phyloP scores from a whole-genome alignment of 805 yeast genomes.

The Metschnikowia similis region DNA sequence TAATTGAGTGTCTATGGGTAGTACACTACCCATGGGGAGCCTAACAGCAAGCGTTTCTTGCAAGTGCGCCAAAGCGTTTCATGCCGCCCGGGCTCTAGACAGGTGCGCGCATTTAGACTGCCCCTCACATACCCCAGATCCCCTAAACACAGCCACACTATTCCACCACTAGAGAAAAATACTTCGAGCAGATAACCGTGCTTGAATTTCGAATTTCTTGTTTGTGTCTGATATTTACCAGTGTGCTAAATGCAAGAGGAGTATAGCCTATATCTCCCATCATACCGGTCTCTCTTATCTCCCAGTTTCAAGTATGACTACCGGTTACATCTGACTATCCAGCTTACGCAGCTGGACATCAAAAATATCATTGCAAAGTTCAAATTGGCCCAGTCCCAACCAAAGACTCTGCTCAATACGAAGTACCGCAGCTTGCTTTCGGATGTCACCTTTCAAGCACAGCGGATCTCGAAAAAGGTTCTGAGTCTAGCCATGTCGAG shows the following conservation, averaged over 20 bases:
- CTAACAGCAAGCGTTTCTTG: background rate
- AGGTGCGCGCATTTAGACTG: background rate
- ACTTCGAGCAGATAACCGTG: too few species aligned
- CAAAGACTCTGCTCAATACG: constrained; percentile 32
- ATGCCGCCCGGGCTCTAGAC: background rate
- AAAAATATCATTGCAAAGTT: constrained; percentile 18
- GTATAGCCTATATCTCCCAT: constrained; percentile 35
- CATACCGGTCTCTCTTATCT: constrained; percentile 49
- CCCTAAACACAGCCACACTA: background rate
- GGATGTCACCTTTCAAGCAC: constrained; percentile 44
- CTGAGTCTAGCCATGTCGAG: constrained; percentile 5
- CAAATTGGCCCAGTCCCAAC: constrained; percentile 14
- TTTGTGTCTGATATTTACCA: too few species aligned
- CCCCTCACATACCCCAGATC: constrained; percentile 2
- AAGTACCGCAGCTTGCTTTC: constrained; percentile 45
- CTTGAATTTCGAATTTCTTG: too few species aligned
- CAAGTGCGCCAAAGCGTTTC: background rate
- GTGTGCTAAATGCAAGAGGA: constrained; percentile 2
- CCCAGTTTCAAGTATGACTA: constrained; percentile 51
- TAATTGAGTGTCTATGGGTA: too few species aligned
- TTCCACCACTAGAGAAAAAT: too few species aligned
- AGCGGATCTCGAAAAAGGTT: constrained; percentile 34
- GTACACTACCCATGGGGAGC: too few species aligned
- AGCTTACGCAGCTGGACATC: constrained; percentile 32
- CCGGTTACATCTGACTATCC: constrained; percentile 40